Evolutionary conservation across 345 rosid species (phyloP), one percentile per base, ranked within the genome.

Genomic region (Dipteronia dyeriana): DNA sequence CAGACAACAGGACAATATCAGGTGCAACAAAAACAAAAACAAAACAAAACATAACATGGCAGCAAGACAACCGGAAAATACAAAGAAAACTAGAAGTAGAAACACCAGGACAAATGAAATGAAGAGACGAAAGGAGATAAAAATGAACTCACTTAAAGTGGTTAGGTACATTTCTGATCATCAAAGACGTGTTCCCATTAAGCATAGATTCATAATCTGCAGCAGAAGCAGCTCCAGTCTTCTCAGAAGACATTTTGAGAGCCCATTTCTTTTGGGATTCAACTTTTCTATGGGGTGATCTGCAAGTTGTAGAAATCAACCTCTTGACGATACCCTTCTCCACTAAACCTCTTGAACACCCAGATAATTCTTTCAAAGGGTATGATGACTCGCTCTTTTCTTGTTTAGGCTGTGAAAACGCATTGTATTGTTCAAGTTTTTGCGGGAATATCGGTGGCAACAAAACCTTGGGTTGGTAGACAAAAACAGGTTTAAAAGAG

Each of bases 131-230:
- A 53, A 25, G 29, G 59, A 2, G 41, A 56, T 16, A 19, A 51
- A 57, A 41, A 22, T 29, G 59, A 83, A 60, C 69, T 12, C 38
- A 89, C 93, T 69, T 22, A 9, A 85, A 70, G 17, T 56, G 71
- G 76, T 90, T 90, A 2, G 91, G 93, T 6, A 90, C 74, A 77
- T 90, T 86, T 49, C 59, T 78, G 0, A 89, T 79, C 90, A 89
- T 89, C 17, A 89, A 3, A 2, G 91, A 79, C 2, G 90, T 82
- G 38, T 70, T 80, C 7, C 83, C 82, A 4, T 20, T 59, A 13
- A 54, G 65, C 65, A 51, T 34, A 0, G 41, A 0, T 25, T 14
- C 74, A 26, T 23, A 60, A 10, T 38, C 71, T 1, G 1, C 6
- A 6, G 57, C 11, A 14, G 3, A 4, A 43, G 4, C 62, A 7